A percentile compares a stretch with the other conserved stretches of the same genome.
These are phyloP conservation scores for Corylus avellana DNA, from an alignment of 306 rosid genomes.

Conservation along the genomic window DNA sequence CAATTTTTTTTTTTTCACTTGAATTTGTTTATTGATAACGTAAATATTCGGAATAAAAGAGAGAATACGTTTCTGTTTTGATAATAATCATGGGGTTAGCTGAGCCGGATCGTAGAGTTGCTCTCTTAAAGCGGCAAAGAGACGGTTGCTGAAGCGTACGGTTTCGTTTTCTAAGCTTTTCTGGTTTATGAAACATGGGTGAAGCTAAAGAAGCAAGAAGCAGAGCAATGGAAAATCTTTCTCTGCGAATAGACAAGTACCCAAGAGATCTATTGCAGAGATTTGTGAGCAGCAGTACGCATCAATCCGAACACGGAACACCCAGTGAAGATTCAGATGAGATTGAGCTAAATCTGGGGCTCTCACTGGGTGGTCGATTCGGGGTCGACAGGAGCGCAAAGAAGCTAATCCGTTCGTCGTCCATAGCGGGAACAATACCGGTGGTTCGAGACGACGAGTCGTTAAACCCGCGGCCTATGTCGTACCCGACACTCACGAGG, in stretches of 20 bases:
- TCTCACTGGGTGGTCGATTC: conserved; percentile 86
- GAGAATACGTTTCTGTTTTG: not conserved
- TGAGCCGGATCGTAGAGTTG: conserved; percentile 25
- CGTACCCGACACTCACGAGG: conserved; percentile 48
- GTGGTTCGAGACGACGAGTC: conserved; percentile 43
- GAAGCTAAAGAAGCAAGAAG: conserved; percentile 52
- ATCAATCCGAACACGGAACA: conserved; percentile 20
- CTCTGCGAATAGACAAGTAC: conserved; percentile 50
- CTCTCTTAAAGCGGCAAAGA: not conserved
- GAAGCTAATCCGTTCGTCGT: conserved; percentile 72
- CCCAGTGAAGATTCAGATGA: conserved; percentile 44
- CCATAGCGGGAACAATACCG: conserved; percentile 73
- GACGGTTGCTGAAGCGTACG: conserved; percentile 23
- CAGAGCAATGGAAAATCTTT: conserved; percentile 38
- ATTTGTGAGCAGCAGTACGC: conserved; percentile 37
- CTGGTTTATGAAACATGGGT: conserved; percentile 37
- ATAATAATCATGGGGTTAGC: conserved; percentile 39
- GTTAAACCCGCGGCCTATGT: conserved; percentile 26
- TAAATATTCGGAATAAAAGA: not conserved
- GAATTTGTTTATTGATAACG: conserved; percentile 5
- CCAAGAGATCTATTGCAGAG: conserved; percentile 88
- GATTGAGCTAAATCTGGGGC: conserved; percentile 84
- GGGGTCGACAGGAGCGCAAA: conserved; percentile 73
- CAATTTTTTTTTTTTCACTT: conserved; percentile 18
- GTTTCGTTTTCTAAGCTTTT: not conserved